Evolutionary conservation across 2,329 filamentous ascomycete genomes (phyloP), one percentile per base, ranked within the genome.

Genomic region (Paraphoma sp.): DNA sequence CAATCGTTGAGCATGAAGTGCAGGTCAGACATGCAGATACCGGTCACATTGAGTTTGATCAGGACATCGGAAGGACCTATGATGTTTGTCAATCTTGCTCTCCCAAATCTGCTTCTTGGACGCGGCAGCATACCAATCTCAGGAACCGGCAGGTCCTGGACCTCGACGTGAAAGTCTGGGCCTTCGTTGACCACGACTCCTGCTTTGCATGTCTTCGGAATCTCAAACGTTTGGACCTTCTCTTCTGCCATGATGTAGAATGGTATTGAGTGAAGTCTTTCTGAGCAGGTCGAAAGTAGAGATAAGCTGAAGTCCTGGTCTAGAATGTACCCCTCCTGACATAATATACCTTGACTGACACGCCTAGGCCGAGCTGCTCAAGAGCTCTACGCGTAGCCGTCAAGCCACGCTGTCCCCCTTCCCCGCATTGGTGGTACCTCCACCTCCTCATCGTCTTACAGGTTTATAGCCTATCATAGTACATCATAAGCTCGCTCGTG

Each of bases 1-100:
- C 83, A 80, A 65, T 87, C 84, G 52, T 81, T 80, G 46, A 82
- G 59, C 82, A 86, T 85, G 71, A 82, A 82, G 65, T 87, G 84
- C 16, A 87, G 71, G 62, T 87, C 85, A 33, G 79, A 81, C 57
- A 82, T 81, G 74, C 85, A 87, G 47, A 87, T 77, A 0, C 85
- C 85, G 1, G 84, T 87, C 28, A 79, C 79, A 54, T 86, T 87
- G 50, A 87, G 76, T 51, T 80, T 82, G 65, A 87, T 78, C 9
- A 87, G 77, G 18, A 87, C 73, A 56, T 87, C 84, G 48, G 85
- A 78, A 7, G 81, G 81, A 11, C 81, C 82, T 83, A 29, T 23
- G 16, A 2, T 28, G 17, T 6, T 36, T 46, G 30, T 65, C 29
- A 64, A 51, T 28, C 14, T 47, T 17, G n/a, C 14, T 4, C 4